Evolutionary conservation across 805 yeast genomes (phyloP), one percentile per base, ranked within the genome.

Genomic region (Groenewaldozyma salmanticensis): DNA sequence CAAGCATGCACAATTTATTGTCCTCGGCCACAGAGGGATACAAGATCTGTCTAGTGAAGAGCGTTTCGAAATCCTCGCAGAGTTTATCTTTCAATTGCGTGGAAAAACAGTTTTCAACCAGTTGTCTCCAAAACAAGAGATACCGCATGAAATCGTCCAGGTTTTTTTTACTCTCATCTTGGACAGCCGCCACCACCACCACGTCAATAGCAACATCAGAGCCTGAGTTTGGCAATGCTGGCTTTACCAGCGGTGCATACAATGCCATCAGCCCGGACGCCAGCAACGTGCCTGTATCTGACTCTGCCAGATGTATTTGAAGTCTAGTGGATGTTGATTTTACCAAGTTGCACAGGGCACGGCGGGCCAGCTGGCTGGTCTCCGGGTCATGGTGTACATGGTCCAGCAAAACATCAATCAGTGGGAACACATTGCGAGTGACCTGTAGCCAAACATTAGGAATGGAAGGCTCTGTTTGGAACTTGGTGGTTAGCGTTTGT

Each of bases 191-290:
- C n/a, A n/a, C n/a, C n/a, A n/a, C n/a, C n/a, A n/a, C n/a, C n/a
- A n/a, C n/a, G n/a, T n/a, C n/a, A n/a, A n/a, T n/a, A n/a, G n/a
- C n/a, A 9, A 24, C 13, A 24, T 24, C 29, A 9, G 29, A 24
- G 7, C 13, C 29, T 9, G 7, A 9, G n/a, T n/a, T n/a, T n/a
- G n/a, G n/a, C n/a, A n/a, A n/a, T 24, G 29, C 7, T 24, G 29
- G 13, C 13, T 24, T 24, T 9, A 24, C 7, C 29, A 24, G 13
- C 13, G 29, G 13, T 9, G 13, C 29, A 18, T 42, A 47, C 16
- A 57, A 34, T 2, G 61, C 61, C 3, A 59, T 56, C n/a, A 57
- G 42, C 2, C 60, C 58, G 5, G 60, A 56, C 1, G 55, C 58
- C 42, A 57, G 42, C 20, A 57, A 43, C 4, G 58, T 52, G 11